Conservation (phyloP, 805 yeast genomes). For the Blastobotrys attinorum region DNA sequence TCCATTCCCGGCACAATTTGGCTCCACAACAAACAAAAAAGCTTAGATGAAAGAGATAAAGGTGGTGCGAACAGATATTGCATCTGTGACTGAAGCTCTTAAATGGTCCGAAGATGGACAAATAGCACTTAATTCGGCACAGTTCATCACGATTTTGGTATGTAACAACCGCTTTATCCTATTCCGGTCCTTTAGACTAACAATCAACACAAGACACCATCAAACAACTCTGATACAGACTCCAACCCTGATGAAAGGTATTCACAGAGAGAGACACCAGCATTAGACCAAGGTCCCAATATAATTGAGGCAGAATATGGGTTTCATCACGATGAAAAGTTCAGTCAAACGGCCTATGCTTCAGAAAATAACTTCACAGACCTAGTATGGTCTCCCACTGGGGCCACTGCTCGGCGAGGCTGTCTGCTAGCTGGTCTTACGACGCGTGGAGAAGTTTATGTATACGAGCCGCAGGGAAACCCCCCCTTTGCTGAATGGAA, state of each 20-base stretch:
- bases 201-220: slow-evolving; percentile 5
- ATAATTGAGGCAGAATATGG: background rate
- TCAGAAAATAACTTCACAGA: slow-evolving; percentile 13
- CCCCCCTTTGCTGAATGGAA: slow-evolving; percentile 13
- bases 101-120: slow-evolving; percentile 21
- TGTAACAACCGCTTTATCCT: slow-evolving; percentile 4
- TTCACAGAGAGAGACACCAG: slow-evolving; percentile 8
- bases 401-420: slow-evolving; percentile 9
- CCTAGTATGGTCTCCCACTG: slow-evolving; percentile 19
- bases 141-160: slow-evolving; percentile 12
- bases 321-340: slow-evolving; percentile 7
- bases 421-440: slow-evolving; percentile 13
- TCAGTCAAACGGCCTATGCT: slow-evolving; percentile 10
- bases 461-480: slow-evolving; percentile 11
- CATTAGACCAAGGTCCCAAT: slow-evolving; percentile 7
- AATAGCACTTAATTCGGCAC: slow-evolving; percentile 13
- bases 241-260: slow-evolving; percentile 8
- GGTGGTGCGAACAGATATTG: slow-evolving; percentile 4
- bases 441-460: slow-evolving; percentile 11
- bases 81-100: slow-evolving; percentile 11
- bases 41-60: slow-evolving; percentile 6
- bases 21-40: too few species aligned
- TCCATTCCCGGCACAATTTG: too few species aligned
- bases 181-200: too few species aligned
- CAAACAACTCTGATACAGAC: slow-evolving; percentile 4